Evolutionary conservation across 2,329 filamentous ascomycete genomes (phyloP).

Genomic region (Venturia effusa): DNA sequence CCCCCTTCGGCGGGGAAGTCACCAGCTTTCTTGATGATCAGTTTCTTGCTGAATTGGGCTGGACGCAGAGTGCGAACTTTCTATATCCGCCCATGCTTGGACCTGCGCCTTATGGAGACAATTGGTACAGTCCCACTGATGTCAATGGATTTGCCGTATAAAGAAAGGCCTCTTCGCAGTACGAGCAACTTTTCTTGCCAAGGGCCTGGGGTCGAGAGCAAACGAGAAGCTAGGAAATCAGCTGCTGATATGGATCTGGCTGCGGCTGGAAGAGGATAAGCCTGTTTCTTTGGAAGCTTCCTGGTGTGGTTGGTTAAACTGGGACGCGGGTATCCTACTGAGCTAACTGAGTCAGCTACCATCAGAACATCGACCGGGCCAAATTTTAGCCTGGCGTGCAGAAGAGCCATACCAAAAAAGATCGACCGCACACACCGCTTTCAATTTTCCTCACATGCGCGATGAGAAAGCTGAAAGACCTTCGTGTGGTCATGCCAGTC

Average conservation of each 20-base stretch:
- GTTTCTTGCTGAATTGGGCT: conserved; percentile 29
- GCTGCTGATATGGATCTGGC: background rate
- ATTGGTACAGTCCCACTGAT: conserved; percentile 12
- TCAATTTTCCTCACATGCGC: background rate
- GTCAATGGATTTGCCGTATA: conserved; percentile 11
- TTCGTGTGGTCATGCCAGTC: background rate
- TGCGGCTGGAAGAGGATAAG: background rate
- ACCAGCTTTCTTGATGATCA: conserved; percentile 23
- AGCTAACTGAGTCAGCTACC: background rate
- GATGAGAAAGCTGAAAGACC: background rate
- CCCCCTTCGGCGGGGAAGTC: conserved; percentile 15
- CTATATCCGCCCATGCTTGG: conserved; percentile 8
- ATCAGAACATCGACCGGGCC: background rate
- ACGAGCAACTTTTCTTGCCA: background rate
- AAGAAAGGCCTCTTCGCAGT: background rate
- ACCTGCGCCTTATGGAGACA: conserved; percentile 5
- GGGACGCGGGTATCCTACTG: background rate
- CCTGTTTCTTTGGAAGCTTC: background rate
- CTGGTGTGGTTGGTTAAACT: background rate
- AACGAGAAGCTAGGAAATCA: background rate
- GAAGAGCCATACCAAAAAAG: background rate
- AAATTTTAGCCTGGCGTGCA: background rate
- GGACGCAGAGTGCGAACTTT: conserved; percentile 15
- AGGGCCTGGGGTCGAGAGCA: background rate
- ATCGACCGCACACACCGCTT: background rate